A percentile compares a stretch with the other conserved stretches of the same genome.
Evolutionary conservation across 192 early-diverging fungal genomes (phyloP).

Genomic region (Backusella sp.): DNA sequence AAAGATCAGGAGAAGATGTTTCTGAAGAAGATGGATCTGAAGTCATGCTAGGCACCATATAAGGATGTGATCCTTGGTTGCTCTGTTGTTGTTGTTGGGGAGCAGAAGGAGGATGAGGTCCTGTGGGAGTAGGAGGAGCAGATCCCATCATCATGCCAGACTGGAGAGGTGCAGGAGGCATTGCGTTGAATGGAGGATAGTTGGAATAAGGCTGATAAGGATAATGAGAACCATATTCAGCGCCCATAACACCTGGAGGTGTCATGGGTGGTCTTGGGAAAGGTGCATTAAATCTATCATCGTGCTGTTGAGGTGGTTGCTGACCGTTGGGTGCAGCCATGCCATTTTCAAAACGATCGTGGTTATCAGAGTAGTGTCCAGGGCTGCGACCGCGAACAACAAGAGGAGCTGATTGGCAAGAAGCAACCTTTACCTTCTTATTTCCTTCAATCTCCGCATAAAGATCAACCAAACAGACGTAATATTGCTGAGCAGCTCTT

Average conservation of each 20-base stretch:
- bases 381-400: slow-evolving; percentile 97
- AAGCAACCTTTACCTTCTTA: slow-evolving; percentile 60
- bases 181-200: background rate
- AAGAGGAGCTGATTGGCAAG: slow-evolving; percentile 71
- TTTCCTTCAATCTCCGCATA: slow-evolving; percentile 68
- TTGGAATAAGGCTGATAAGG: slow-evolving; percentile 18
- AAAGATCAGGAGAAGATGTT: slow-evolving; percentile 40
- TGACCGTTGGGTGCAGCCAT: background rate
- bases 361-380: slow-evolving; percentile 82
- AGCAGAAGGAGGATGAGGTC: background rate
- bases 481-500: slow-evolving; percentile 93
- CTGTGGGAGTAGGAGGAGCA: slow-evolving; percentile 24
- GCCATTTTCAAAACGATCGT: slow-evolving; percentile 18
- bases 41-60: slow-evolving; percentile 40
- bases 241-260: slow-evolving; percentile 10
- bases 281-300: slow-evolving; percentile 24
- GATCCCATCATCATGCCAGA: slow-evolving; percentile 20
- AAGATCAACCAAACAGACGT: slow-evolving; percentile 78
- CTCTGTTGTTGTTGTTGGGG: background rate
- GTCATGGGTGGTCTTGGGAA: slow-evolving; percentile 23
- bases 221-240: slow-evolving; percentile 20
- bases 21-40: slow-evolving; percentile 34
- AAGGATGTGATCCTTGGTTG: slow-evolving; percentile 16
- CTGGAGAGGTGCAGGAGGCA: background rate
- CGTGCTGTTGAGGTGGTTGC: slow-evolving; percentile 9